Conservation (phyloP, 1,284 basidiomycete species). For the Puccinia coronata region DNA sequence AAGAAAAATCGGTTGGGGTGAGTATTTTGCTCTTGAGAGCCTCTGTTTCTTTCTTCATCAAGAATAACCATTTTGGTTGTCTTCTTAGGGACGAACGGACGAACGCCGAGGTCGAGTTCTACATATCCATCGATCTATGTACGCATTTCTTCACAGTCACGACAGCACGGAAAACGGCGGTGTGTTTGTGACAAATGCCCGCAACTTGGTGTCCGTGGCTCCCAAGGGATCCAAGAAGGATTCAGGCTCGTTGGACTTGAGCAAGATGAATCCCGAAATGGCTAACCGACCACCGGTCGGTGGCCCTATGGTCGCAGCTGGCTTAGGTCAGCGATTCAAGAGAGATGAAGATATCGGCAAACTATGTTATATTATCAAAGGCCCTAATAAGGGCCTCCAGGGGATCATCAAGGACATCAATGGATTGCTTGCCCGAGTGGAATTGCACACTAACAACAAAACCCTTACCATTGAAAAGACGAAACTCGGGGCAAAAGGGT, state of each 20-base stretch:
- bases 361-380: constrained; percentile 78
- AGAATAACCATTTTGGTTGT: not conserved
- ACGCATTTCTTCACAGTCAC: constrained; percentile 90
- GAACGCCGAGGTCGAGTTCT: constrained; percentile 87
- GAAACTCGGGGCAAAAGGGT: constrained; percentile 76
- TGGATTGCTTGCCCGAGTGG: constrained; percentile 81
- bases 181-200: constrained; percentile 82
- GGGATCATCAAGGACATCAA: constrained; percentile 96
- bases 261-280: constrained; percentile 91
- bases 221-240: constrained; percentile 73
- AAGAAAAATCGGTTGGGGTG: constrained; percentile 87
- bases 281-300: constrained; percentile 53
- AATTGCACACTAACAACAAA: constrained; percentile 86
- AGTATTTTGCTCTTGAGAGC: constrained; percentile 53
- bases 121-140: constrained; percentile 92
- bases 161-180: constrained; percentile 88
- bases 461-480: constrained; percentile 81
- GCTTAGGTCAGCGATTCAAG: constrained; percentile 75
- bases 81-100: constrained; percentile 60
- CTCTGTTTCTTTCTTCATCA: not conserved
- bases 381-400: constrained; percentile 84
- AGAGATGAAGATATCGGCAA: constrained; percentile 81
- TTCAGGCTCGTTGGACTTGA: constrained; percentile 67
- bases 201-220: constrained; percentile 76
- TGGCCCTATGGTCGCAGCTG: constrained; percentile 69